phyloP scores from a whole-genome alignment of 805 yeast species.

The Helenozyma baotianmanensis region DNA sequence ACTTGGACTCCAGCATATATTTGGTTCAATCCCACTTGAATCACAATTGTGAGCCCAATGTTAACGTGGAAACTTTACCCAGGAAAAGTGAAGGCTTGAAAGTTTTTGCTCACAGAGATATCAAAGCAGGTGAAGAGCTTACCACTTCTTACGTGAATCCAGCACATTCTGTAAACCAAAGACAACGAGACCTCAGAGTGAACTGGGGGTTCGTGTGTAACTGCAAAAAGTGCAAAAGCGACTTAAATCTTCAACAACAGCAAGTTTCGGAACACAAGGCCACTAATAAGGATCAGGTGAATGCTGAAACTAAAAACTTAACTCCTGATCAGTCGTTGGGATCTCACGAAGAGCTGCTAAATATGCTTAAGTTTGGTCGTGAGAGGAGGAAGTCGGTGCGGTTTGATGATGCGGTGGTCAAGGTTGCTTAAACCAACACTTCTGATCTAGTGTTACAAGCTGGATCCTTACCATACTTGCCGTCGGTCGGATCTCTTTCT shows the following conservation, averaged over 20 bases:
- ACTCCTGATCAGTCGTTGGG: constrained; percentile 40
- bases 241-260: constrained; percentile 38
- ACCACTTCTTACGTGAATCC: constrained; percentile 70
- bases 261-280: constrained; percentile 44
- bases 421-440: constrained; percentile 2
- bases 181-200: constrained; percentile 61
- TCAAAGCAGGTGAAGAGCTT: constrained; percentile 63
- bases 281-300: constrained; percentile 17
- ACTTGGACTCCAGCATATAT: constrained; percentile 59
- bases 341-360: constrained; percentile 38
- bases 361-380: constrained; percentile 34
- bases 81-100: constrained; percentile 52
- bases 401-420: constrained; percentile 54
- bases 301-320: constrained; percentile 45
- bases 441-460: background rate
- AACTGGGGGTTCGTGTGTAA: constrained; percentile 78
- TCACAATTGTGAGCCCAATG: constrained; percentile 74
- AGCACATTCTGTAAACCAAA: constrained; percentile 51
- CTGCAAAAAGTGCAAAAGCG: constrained; percentile 63
- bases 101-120: constrained; percentile 49
- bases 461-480: too few relatives aligned
- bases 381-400: constrained; percentile 62
- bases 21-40: constrained; percentile 66
- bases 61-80: constrained; percentile 42
- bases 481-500: too few relatives aligned